Evolutionary conservation across 352 stramenopile genomes (phyloP).

Genomic region (Globisporangium iwayamae): DNA sequence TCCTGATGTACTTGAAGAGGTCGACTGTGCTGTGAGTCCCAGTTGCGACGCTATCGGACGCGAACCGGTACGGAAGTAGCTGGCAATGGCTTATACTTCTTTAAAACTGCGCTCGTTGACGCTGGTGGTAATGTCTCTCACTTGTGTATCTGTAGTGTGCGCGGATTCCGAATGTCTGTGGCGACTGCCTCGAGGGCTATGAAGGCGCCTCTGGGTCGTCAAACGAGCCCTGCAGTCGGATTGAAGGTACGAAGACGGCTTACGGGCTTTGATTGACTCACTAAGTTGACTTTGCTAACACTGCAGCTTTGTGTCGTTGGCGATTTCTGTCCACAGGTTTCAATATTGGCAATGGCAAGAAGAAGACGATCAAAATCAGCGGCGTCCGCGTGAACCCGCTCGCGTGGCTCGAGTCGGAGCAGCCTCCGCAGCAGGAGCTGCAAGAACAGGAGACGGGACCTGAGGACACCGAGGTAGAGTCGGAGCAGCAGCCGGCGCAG

Average conservation of each 20-base stretch:
- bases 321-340: neutral
- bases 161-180: slow-evolving; percentile 49
- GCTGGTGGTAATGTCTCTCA: neutral
- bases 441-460: neutral
- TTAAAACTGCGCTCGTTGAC: neutral
- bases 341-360: neutral
- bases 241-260: neutral
- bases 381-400: slow-evolving; percentile 54
- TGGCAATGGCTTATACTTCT: neutral
- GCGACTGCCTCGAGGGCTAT: slow-evolving; percentile 66
- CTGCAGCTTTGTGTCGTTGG: neutral
- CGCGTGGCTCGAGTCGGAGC: slow-evolving; percentile 5
- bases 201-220: slow-evolving; percentile 24
- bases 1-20: slow-evolving; percentile 57
- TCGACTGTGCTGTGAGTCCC: slow-evolving; percentile 44
- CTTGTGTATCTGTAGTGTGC: slow-evolving; percentile 32
- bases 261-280: neutral
- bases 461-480: neutral
- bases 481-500: neutral
- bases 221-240: slow-evolving; percentile 34
- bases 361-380: slow-evolving; percentile 59
- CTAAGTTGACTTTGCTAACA: neutral
- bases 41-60: slow-evolving; percentile 47
- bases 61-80: slow-evolving; percentile 31
- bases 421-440: neutral